A percentile compares a stretch with the other conserved stretches of the same genome.
Conservation (phyloP, 192 early-diverging fungal species). For the Dispira simplex region DNA sequence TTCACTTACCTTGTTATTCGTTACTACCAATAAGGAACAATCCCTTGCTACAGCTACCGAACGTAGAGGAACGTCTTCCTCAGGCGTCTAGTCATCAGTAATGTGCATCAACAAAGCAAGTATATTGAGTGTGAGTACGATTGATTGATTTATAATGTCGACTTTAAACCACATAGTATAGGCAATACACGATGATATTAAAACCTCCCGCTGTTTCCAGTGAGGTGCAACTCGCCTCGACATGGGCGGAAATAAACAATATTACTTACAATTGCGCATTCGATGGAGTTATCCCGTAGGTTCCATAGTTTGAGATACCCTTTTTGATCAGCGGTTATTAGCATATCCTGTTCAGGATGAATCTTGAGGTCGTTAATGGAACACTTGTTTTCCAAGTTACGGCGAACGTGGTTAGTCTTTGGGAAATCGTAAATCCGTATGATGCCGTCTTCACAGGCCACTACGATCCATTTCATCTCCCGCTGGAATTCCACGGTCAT, state of each 20-base stretch:
- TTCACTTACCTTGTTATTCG: conserved; percentile 52
- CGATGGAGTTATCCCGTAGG: conserved; percentile 39
- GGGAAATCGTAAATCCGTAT: conserved; percentile 73
- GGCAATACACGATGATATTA: no score
- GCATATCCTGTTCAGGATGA: conserved; percentile 64
- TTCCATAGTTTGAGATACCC: conserved; percentile 59
- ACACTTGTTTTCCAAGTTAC: conserved; percentile 40
- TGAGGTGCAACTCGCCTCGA: no score
- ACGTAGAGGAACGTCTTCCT: conserved; percentile 65
- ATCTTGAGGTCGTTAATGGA: conserved; percentile 47
- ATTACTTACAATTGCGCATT: conserved; percentile 36
- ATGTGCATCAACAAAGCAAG: no score
- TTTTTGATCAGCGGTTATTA: conserved; percentile 71
- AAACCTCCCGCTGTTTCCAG: no score
- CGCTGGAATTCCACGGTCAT: conserved; percentile 44
- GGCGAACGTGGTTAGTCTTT: conserved; percentile 32
- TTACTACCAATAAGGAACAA: conserved; percentile 63
- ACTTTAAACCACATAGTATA: no score
- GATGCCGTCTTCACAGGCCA: conserved; percentile 53
- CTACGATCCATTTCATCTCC: conserved; percentile 66
- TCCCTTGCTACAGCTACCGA: conserved; percentile 73
- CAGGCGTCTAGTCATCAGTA: conserved; percentile 21
- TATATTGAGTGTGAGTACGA: no score
- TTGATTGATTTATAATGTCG: no score
- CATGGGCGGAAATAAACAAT: no score